phyloP scores from a whole-genome alignment of 2,329 filamentous ascomycete genomes.

The Lecanicillium sp. region DNA sequence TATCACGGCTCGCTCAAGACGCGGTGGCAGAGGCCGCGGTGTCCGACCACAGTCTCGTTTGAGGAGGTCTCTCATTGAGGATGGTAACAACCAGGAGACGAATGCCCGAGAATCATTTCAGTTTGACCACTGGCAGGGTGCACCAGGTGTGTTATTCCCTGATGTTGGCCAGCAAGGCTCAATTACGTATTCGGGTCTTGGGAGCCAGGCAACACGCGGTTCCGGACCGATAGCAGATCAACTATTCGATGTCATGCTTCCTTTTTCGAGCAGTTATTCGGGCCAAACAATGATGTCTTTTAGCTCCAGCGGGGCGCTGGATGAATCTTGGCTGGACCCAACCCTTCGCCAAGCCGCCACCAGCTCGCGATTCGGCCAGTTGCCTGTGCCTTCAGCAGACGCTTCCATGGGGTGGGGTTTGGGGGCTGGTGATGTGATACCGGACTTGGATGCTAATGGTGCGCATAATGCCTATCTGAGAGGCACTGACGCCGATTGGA shows the following conservation, averaged over 20 bases:
- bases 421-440: conserved; percentile 4
- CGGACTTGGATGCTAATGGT: conserved; percentile 9
- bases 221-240: not conserved
- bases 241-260: not conserved
- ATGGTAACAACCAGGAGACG: not conserved
- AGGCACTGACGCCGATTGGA: conserved; percentile 25
- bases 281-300: not conserved
- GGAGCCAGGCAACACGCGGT: not conserved
- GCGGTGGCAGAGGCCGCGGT: conserved; percentile 1
- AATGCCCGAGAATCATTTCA: no score
- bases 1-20: not conserved
- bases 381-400: not conserved
- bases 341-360: not conserved
- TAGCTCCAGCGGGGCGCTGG: not conserved
- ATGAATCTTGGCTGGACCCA: conserved; percentile 4
- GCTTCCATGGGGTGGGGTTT: not conserved
- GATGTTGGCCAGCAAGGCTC: not conserved
- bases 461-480: conserved; percentile 22
- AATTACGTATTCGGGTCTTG: not conserved
- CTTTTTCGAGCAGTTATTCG: no score
- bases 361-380: not conserved
- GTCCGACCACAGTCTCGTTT: conserved; percentile 3
- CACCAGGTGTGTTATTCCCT: not conserved
- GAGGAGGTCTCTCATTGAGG: conserved; percentile 1
- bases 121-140: not conserved